Base-by-base conservation (phyloP, 352 stramenopile genomes). In the Pythium volutum region DNA sequence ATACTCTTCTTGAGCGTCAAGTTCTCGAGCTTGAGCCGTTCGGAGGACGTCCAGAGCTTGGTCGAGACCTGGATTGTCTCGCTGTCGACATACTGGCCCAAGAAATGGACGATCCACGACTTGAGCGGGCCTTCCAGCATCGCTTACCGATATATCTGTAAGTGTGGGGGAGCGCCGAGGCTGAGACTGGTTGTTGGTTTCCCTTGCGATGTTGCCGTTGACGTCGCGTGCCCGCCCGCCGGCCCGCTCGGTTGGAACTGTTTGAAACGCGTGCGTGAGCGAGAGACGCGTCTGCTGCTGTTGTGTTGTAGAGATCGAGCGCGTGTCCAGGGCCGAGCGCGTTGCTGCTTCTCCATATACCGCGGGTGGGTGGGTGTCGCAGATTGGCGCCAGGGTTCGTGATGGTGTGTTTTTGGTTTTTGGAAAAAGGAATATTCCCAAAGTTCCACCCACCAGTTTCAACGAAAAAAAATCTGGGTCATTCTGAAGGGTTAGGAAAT, bases 41-140 rank as follows among this genome's bases (percentile, higher is more conserved):
- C 85, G 26, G 83, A 95, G 25, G 85, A 89, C 39, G 88, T 88
- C 85, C 84, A 95, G 5, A 96, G 81, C 66, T 95, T 94, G 23
- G 81, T 83, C n/a, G 82, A 92, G 27, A 96, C 79, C 36, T 89
- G 83, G 49, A 96, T 70, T 41, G 75, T 91, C 52, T 95, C 72
- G 43, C 84, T 93, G 65, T 96, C 85, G 27, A 96, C 87, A 72
- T 94, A 96, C 43, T 95, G 80, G 9, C 81, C 87, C 26, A 96
- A 67, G 59, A 96, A 94, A 57, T 91, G 79, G 55, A 73, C 67
- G 55, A 94, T 88, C 79, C 86, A 93, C 50, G 85, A 91, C 83
- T 93, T 93, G 71, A 96, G 79, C 59, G 84, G 77, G 41, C 84
- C 85, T 63, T 95, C 87, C 46, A 96, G 73, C 87, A 96, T 96